Conservation (phyloP, 2,329 filamentous ascomycete species). For the Cladosporium sp. region DNA sequence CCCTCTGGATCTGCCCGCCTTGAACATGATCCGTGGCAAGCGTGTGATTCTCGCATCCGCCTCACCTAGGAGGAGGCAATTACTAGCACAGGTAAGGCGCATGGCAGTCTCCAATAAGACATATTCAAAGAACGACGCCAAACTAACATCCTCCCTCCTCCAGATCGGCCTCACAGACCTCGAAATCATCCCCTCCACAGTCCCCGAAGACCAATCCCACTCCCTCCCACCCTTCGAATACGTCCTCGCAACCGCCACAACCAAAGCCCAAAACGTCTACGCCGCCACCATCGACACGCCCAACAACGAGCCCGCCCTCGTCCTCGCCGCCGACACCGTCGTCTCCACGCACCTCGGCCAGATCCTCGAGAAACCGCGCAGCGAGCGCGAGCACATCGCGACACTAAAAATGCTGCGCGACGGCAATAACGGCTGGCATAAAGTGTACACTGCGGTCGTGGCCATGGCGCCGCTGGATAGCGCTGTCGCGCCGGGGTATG, state of each 20-base stretch:
- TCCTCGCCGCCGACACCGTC: conserved; percentile 88
- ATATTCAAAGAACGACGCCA: neutral
- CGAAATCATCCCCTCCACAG: conserved; percentile 79
- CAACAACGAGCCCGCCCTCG: conserved; percentile 71
- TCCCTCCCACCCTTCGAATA: conserved; percentile 81
- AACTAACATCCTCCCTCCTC: conserved; percentile 16
- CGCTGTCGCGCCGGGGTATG: conserved; percentile 81
- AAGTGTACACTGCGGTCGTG: conserved; percentile 82
- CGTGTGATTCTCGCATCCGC: conserved; percentile 87
- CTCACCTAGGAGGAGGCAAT: conserved; percentile 78
- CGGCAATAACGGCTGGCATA: conserved; percentile 62
- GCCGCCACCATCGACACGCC: conserved; percentile 57
- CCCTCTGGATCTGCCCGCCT: conserved; percentile 76
- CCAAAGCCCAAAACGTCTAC: conserved; percentile 80
- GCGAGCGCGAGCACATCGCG: conserved; percentile 73
- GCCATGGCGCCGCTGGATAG: conserved; percentile 81
- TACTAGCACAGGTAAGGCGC: conserved; percentile 67
- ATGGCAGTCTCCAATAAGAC: neutral
- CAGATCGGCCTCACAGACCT: conserved; percentile 78
- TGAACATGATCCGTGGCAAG: conserved; percentile 73
- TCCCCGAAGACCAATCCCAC: conserved; percentile 85
- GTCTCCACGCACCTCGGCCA: conserved; percentile 73
- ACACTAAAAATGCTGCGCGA: conserved; percentile 85
- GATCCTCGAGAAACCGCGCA: conserved; percentile 88
- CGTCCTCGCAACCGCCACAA: conserved; percentile 79